Conservation (phyloP, 495 filamentous ascomycete genomes). For the Pyrenula massariospora region DNA sequence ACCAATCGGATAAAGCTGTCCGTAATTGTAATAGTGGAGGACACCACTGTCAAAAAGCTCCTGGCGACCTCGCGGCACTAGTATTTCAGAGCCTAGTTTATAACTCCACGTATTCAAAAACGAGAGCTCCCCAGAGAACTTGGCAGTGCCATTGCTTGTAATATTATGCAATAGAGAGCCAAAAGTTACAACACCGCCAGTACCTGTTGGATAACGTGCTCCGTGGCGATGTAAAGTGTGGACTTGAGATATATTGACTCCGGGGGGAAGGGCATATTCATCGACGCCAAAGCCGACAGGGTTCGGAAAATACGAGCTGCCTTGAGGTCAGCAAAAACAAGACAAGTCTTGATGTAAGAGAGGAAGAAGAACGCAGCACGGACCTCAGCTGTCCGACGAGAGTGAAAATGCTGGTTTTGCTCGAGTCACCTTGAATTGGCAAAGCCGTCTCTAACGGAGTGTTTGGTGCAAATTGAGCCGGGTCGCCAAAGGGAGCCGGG, state of each 20-base stretch:
- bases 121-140: slow-evolving; percentile 30
- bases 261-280: slow-evolving; percentile 42
- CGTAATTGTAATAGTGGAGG: slow-evolving; percentile 50
- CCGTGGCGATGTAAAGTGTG: slow-evolving; percentile 36
- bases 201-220: slow-evolving; percentile 26
- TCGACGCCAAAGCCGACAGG: slow-evolving; percentile 39
- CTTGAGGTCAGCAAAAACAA: background rate
- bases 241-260: slow-evolving; percentile 42
- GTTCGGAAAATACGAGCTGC: slow-evolving; percentile 12
- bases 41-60: slow-evolving; percentile 39
- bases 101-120: slow-evolving; percentile 44
- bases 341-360: background rate
- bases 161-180: slow-evolving; percentile 21
- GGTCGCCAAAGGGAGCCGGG: slow-evolving; percentile 33
- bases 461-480: slow-evolving; percentile 36
- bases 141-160: slow-evolving; percentile 13
- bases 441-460: slow-evolving; percentile 43
- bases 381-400: slow-evolving; percentile 36
- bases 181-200: slow-evolving; percentile 15
- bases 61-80: slow-evolving; percentile 39
- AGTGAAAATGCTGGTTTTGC: slow-evolving; percentile 39
- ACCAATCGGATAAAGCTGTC: slow-evolving; percentile 44
- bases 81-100: slow-evolving; percentile 27
- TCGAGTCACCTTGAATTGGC: slow-evolving; percentile 37
- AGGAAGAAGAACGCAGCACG: background rate